phyloP scores from a whole-genome alignment of 306 rosid species.

The Myrica gale region DNA sequence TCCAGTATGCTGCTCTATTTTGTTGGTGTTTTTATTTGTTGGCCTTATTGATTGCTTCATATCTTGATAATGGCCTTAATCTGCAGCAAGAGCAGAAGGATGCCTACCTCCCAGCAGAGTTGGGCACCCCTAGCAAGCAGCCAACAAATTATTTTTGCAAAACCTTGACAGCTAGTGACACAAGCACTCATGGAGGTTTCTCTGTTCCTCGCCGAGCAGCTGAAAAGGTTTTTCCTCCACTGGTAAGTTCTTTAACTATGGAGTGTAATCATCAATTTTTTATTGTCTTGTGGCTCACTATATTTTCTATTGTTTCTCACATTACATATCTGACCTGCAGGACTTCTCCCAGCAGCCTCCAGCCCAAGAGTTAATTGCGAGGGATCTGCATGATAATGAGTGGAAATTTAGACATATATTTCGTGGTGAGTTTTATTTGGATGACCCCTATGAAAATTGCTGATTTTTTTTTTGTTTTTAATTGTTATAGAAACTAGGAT shows the following conservation, averaged over 20 bases:
- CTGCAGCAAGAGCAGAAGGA: slow-evolving; percentile 95
- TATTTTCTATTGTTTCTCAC: slow-evolving; percentile 9
- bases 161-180: slow-evolving; percentile 97
- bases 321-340: slow-evolving; percentile 39
- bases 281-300: neutral
- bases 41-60: slow-evolving; percentile 14
- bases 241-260: slow-evolving; percentile 46
- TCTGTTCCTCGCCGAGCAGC: slow-evolving; percentile 99
- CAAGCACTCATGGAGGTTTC: slow-evolving; percentile 98
- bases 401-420: slow-evolving; percentile 99
- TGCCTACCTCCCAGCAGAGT: slow-evolving; percentile 80
- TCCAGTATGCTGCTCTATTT: slow-evolving; percentile 49
- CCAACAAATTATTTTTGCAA: slow-evolving; percentile 95
- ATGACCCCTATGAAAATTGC: neutral
- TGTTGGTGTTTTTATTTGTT: slow-evolving; percentile 10
- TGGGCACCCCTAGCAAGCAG: slow-evolving; percentile 85
- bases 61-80: slow-evolving; percentile 23
- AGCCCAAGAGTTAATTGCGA: slow-evolving; percentile 87
- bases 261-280: slow-evolving; percentile 6
- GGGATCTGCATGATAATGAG: slow-evolving; percentile 93
- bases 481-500: neutral
- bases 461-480: neutral
- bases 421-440: slow-evolving; percentile 65
- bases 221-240: slow-evolving; percentile 96
- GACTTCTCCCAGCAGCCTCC: slow-evolving; percentile 97